Evolutionary conservation across 2,329 filamentous ascomycete genomes (phyloP).

Genomic region (Scedosporium aurantiacum): DNA sequence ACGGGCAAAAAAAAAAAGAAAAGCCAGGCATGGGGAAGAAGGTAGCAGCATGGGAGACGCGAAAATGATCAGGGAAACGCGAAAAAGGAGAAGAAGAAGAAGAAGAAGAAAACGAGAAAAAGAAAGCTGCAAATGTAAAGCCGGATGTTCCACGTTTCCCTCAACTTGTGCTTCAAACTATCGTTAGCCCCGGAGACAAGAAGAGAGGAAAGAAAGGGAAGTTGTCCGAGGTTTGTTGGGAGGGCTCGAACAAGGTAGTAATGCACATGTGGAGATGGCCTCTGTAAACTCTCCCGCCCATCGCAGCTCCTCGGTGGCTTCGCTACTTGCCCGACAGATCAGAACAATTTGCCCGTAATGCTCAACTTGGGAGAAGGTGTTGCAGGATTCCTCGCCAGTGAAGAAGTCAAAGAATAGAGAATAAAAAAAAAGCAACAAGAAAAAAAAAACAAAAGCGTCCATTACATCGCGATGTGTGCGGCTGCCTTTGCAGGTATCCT

Average conservation of each 20-base stretch:
- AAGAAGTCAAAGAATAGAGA: conserved; percentile 7
- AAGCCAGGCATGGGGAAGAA: background rate
- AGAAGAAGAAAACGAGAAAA: conserved; percentile 4
- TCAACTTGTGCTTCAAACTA: too few relatives aligned
- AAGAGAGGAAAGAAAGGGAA: background rate
- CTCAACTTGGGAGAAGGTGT: background rate
- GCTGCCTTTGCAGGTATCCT: background rate
- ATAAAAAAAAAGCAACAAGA: background rate
- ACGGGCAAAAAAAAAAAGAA: conserved; percentile 3
- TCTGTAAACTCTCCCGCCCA: background rate
- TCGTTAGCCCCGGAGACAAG: background rate
- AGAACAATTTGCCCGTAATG: background rate
- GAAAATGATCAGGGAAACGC: conserved; percentile 5
- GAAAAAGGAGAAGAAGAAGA: conserved; percentile 9
- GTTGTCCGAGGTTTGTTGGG: background rate
- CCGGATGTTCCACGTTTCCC: too few relatives aligned
- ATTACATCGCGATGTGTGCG: background rate
- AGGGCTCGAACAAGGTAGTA: background rate
- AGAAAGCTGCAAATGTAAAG: too few relatives aligned
- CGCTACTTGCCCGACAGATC: background rate
- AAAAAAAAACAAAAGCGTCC: conserved; percentile 10
- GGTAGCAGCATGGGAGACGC: conserved; percentile 3
- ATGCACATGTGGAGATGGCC: background rate
- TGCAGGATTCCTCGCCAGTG: background rate
- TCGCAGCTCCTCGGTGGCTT: background rate